Evolutionary conservation across 73 alveolate species (phyloP), one percentile per base, ranked within the genome.

Genomic region (Paramecium caudatum): DNA sequence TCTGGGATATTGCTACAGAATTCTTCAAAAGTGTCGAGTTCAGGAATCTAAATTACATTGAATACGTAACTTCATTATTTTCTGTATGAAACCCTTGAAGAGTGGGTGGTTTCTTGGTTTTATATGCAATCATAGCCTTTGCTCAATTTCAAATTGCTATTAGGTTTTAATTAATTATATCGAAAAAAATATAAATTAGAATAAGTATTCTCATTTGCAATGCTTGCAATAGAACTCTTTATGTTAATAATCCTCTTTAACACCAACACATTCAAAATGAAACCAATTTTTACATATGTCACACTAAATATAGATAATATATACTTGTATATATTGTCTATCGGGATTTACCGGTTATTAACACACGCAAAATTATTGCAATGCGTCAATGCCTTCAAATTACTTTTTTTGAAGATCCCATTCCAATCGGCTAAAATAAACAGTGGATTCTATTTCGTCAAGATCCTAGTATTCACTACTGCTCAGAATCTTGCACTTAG

Each of bases 11-110:
- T 68, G 17, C 61, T 68, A 13, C 84, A 68, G 34, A 68, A 68
- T 36, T 68, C 84, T 68, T 68, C 84, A 68, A 68, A 68, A 34
- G 84, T 65, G 15, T 68, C 84, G 17, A 33, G 19, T 68, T 68
- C 84, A 27, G 46, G 46, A 55, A 55, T 55, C 80, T 55, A 0
- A 12, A 27, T 16, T 55, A 55, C n/a, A n/a, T n/a, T n/a, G n/a
- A n/a, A n/a, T n/a, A n/a, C n/a, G n/a, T n/a, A n/a, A n/a, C n/a
- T n/a, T n/a, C n/a, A n/a, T n/a, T n/a, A n/a, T n/a, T n/a, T n/a
- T n/a, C n/a, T n/a, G n/a, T n/a, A n/a, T n/a, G n/a, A n/a, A n/a
- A n/a, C n/a, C n/a, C n/a, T n/a, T n/a, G n/a, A n/a, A n/a, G n/a
- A n/a, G n/a, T n/a, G n/a, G n/a, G n/a, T n/a, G n/a, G n/a, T n/a